Base-by-base conservation (phyloP, 129 eudicot species). In the Apium graveolens region DNA sequence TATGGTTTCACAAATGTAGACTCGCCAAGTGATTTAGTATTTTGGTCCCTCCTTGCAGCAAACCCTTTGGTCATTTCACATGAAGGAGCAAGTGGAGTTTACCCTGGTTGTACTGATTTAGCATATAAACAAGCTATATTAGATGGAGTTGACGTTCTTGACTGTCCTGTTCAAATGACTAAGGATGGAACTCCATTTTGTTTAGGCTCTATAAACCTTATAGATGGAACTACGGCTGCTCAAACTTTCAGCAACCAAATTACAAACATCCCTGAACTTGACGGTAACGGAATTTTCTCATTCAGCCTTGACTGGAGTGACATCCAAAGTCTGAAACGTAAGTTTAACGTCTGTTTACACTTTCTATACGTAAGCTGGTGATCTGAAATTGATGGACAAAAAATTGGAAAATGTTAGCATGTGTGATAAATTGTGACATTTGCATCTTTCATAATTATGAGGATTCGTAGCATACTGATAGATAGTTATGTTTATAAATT, bases 51-150 rank as follows among this genome's bases (percentile, higher is more conserved):
- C 79, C 44, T 78, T 74, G 75, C 55, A 95, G 99, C 81, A 34
- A 86, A 80, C n/a, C 80, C 91, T 72, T 79, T 87, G 91, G 83
- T 92, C 69, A 86, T 95, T 79, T 80, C 99, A 78, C 80, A 76
- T 35, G 88, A 92, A 76, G 99, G 99, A 81, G 89, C 97, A 71
- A 95, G 99, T 84, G 99, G 99, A 34, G 87, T 88, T 69, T 92
- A 85, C 82, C 98, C 98, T 12, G 96, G 96, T 46, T 91, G 97
- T 81, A 95, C 97, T 34, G 88, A 95, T 81, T 8, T 77, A 79
- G 96, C 97, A 55, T 92, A 95, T 74, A 38, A 53, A 11, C 85
- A 79, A 74, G 98, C 98, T 38, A 86, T 90, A 82, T 62, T 89
- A 78, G 98, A 95, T 85, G 98, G 97, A 14, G 96, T 80, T 53